Evolutionary conservation across 495 filamentous ascomycete species (phyloP), one percentile per base, ranked within the genome.

Genomic region (Cenococcum geophilum): DNA sequence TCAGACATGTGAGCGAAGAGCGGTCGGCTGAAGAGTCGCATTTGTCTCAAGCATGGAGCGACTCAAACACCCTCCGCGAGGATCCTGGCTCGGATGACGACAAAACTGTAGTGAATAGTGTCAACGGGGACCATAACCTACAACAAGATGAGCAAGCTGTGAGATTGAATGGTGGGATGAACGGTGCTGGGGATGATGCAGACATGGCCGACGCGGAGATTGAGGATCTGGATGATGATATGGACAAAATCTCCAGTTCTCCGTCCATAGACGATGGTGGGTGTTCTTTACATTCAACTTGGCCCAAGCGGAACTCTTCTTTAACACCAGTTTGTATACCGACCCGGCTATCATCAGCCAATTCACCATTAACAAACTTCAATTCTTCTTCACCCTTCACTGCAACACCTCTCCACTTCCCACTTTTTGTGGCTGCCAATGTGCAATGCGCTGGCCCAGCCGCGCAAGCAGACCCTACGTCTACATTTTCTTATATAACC

Each of bases 191-290:
- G 1, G 67, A 70, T 32, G 64, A 67, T 36, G 58, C 55, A 18
- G 89, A 88, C 59, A 79, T 89, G 64, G 84, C 78, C 43, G 89
- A 91, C 66, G 79, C 82, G 40, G 91, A 91, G 65, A 82, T 80
- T 35, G 89, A 92, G 69, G 86, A 89, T 64, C 77, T 83, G 58
- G 71, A 89, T 72, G 86, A 89, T 65, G 93, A 97, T 71, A 77
- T 89, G 86, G 93, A 97, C 77, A 92, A 92, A 75, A 95, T 98
- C 50, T 96, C 91, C 52, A 97, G 92, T 74, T 96, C 92, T 64
- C 93, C 93, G 63, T 97, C 92, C 57, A 99, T 99, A 73, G 89
- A 93, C 75, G 95, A 99, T 82, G 93, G 93, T 98, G 83, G 78
- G 91, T 91, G 69, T 66, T 64, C 62, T 69, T 71, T 61, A 62